These are phyloP conservation scores for Xylariaceae sp. DNA, from an alignment of 2,329 filamentous ascomycete species.

Conservation along the genomic window DNA sequence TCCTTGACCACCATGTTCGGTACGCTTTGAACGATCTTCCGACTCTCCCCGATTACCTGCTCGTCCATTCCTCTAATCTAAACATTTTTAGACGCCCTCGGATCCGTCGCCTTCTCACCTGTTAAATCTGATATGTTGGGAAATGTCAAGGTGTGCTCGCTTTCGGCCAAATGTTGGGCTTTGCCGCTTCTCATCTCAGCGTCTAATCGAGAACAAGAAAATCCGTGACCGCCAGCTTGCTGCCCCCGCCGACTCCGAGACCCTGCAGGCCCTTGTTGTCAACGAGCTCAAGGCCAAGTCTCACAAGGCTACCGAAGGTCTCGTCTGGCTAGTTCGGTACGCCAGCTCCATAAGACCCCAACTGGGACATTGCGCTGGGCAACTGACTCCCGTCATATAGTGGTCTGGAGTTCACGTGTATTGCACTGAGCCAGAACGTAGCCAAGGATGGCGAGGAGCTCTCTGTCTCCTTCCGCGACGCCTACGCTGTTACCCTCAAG, in stretches of 20 bases:
- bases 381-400: conserved; percentile 42
- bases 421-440: conserved; percentile 75
- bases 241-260: conserved; percentile 73
- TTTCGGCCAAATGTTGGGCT: conserved; percentile 4
- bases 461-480: conserved; percentile 75
- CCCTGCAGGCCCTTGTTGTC: conserved; percentile 75
- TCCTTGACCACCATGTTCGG: conserved; percentile 83
- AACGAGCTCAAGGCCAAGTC: conserved; percentile 90
- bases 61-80: conserved; percentile 1
- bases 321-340: conserved; percentile 87
- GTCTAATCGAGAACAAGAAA: conserved; percentile 58
- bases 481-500: conserved; percentile 85
- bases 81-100: conserved; percentile 51
- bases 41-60: background rate
- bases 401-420: conserved; percentile 88
- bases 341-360: conserved; percentile 24
- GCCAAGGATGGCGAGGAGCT: conserved; percentile 68
- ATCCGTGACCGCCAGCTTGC: conserved; percentile 76
- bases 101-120: conserved; percentile 73
- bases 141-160: conserved; percentile 75
- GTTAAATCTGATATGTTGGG: conserved; percentile 89
- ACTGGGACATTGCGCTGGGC: background rate
- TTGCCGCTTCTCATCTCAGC: background rate
- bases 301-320: conserved; percentile 80
- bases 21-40: conserved; percentile 38